phyloP scores from a whole-genome alignment of 2,329 filamentous ascomycete genomes.

The Tolypocladium sp. region DNA sequence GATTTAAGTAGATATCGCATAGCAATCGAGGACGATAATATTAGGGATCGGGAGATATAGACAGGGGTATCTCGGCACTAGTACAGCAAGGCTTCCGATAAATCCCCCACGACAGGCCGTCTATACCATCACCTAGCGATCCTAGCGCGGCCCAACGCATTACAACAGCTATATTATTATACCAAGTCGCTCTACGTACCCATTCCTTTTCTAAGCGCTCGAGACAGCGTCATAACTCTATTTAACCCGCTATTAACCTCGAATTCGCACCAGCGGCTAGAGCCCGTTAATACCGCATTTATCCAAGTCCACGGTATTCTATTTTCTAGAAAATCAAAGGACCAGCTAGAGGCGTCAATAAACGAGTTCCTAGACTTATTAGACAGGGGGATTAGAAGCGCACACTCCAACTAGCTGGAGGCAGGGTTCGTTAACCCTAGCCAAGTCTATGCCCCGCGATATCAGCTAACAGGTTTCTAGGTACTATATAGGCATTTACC shows the following conservation, averaged over 20 bases:
- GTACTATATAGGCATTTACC: slow-evolving; percentile 21
- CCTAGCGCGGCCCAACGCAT: slow-evolving; percentile 56
- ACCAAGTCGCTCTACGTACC: slow-evolving; percentile 60
- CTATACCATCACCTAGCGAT: slow-evolving; percentile 87
- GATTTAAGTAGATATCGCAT: slow-evolving; percentile 78
- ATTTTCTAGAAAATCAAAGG: slow-evolving; percentile 41
- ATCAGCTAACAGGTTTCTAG: slow-evolving; percentile 9
- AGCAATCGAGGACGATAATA: slow-evolving; percentile 81
- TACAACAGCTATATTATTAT: slow-evolving; percentile 68
- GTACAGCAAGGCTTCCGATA: slow-evolving; percentile 77
- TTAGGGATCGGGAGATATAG: slow-evolving; percentile 71
- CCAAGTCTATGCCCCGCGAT: not conserved
- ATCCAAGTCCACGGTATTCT: slow-evolving; percentile 56
- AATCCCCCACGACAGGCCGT: slow-evolving; percentile 63
- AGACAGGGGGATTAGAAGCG: slow-evolving; percentile 44
- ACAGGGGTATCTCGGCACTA: slow-evolving; percentile 69
- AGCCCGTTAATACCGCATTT: slow-evolving; percentile 45
- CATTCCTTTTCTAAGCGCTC: slow-evolving; percentile 56
- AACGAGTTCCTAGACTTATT: slow-evolving; percentile 43
- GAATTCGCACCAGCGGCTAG: slow-evolving; percentile 20
- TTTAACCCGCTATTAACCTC: slow-evolving; percentile 49
- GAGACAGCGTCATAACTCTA: slow-evolving; percentile 60
- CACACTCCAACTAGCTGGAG: slow-evolving; percentile 41
- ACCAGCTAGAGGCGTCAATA: slow-evolving; percentile 35
- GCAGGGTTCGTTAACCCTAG: slow-evolving; percentile 22